Evolutionary conservation across 331 rosid species (phyloP).

Genomic region (Rosa hybrid): DNA sequence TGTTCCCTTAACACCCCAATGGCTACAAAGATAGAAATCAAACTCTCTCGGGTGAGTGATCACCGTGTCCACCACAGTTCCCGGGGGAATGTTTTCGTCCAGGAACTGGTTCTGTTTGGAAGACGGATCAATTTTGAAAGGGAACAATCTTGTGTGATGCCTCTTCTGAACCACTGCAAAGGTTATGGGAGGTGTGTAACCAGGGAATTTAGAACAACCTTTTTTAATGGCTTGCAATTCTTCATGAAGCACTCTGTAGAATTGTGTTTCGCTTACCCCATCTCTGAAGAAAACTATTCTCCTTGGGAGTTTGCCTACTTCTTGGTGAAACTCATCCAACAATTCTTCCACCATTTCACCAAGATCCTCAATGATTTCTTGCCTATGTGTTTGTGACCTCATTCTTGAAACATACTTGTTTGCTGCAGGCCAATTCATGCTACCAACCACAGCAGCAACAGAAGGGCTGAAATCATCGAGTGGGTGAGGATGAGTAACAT

Average conservation of each 20-base stretch:
- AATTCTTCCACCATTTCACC: constrained; percentile 83
- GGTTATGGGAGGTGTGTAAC: constrained; percentile 72
- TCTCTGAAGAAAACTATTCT: constrained; percentile 91
- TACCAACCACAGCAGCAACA: constrained; percentile 96
- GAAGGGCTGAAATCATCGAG: constrained; percentile 96
- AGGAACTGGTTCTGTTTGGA: constrained; percentile 45
- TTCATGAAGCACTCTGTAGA: constrained; percentile 72
- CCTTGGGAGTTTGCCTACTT: constrained; percentile 71
- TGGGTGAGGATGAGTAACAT: constrained; percentile 98
- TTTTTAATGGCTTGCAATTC: constrained; percentile 74
- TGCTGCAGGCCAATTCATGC: constrained; percentile 99
- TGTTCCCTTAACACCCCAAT: constrained; percentile 97
- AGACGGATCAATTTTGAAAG: constrained; percentile 59
- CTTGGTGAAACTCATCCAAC: constrained; percentile 75
- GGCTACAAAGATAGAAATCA: constrained; percentile 93
- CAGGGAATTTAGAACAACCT: constrained; percentile 64
- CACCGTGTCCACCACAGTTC: constrained; percentile 93
- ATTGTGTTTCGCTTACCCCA: constrained; percentile 99
- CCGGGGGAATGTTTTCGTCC: constrained; percentile 84
- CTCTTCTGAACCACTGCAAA: constrained; percentile 95
- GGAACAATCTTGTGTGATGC: constrained; percentile 95
- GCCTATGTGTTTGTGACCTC: constrained; percentile 94
- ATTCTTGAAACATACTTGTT: constrained; percentile 92
- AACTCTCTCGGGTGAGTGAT: constrained; percentile 93
- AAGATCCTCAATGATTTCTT: constrained; percentile 89